Evolutionary conservation across 768 basidiomycete genomes (phyloP).

Genomic region (Clitopilus hobsonii): DNA sequence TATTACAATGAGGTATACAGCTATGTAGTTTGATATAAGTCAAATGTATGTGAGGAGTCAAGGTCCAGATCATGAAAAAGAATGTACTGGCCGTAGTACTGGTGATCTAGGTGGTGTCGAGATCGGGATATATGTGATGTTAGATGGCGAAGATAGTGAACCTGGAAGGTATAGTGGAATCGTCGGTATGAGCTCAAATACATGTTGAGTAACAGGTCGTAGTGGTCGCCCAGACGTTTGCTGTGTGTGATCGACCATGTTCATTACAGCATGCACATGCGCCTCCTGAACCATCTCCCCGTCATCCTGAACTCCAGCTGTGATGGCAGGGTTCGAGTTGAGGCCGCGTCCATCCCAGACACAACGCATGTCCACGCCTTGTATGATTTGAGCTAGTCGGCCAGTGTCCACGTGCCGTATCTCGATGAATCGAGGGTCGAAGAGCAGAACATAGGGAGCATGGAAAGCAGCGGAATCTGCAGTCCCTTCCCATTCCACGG

Average conservation of each 20-base stretch:
- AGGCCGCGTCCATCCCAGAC: constrained; percentile 82
- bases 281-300: constrained; percentile 73
- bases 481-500: constrained; percentile 93
- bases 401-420: constrained; percentile 81
- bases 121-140: constrained; percentile 47
- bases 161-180: constrained; percentile 68
- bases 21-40: constrained; percentile 4
- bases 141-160: constrained; percentile 50
- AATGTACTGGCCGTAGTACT: constrained; percentile 23
- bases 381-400: constrained; percentile 76
- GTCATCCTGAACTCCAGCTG: constrained; percentile 39
- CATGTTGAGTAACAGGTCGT: constrained; percentile 61
- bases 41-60: constrained; percentile 18
- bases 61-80: background rate
- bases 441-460: constrained; percentile 81
- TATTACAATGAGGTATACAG: background rate
- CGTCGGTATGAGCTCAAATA: constrained; percentile 76
- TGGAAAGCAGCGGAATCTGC: constrained; percentile 89
- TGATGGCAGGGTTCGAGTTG: constrained; percentile 55
- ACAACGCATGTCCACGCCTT: constrained; percentile 76
- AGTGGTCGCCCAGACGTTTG: constrained; percentile 31
- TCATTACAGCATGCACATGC: constrained; percentile 84
- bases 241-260: constrained; percentile 40
- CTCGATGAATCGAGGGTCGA: constrained; percentile 89
- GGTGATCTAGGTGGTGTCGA: constrained; percentile 58